Percentiles rank a stretch among this genome's conserved stretches.
Evolutionary conservation across 768 basidiomycete species (phyloP).

Genomic region (Suillus discolor): DNA sequence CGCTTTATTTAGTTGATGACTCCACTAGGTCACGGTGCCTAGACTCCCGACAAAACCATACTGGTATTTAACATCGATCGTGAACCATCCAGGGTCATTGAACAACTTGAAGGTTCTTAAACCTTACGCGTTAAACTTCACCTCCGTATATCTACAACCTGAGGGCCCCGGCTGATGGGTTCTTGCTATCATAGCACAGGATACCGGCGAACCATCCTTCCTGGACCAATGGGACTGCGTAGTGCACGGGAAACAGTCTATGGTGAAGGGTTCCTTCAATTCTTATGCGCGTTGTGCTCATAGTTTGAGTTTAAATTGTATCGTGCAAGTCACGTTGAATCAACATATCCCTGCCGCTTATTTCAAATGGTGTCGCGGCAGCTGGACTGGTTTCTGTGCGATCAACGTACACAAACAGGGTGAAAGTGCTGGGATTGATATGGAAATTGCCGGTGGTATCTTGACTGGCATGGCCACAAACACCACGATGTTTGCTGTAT

Average conservation of each 20-base stretch:
- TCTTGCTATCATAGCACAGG: not conserved
- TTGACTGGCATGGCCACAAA: not conserved
- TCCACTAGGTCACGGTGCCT: not conserved
- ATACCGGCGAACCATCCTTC: not conserved
- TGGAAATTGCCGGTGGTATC: not conserved
- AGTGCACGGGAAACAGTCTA: not conserved
- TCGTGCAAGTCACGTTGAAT: not conserved
- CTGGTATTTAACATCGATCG: not conserved
- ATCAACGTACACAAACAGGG: not conserved
- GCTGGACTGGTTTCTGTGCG: not conserved
- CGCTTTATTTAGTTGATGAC: not conserved
- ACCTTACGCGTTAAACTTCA: constrained; percentile 2
- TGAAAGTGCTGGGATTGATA: not conserved
- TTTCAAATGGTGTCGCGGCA: too few species aligned
- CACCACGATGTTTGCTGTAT: not conserved
- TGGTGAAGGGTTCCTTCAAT: not conserved
- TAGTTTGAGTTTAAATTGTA: not conserved
- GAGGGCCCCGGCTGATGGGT: not conserved
- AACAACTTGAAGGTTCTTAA: not conserved
- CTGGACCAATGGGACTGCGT: not conserved
- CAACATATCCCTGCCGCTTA: not conserved
- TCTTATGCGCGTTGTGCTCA: too few species aligned
- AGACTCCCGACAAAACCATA: not conserved
- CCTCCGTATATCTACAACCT: not conserved
- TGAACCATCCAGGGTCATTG: not conserved